Evolutionary conservation across 2,329 filamentous ascomycete species (phyloP), one percentile per base, ranked within the genome.

Genomic region (Neonectria sp.): DNA sequence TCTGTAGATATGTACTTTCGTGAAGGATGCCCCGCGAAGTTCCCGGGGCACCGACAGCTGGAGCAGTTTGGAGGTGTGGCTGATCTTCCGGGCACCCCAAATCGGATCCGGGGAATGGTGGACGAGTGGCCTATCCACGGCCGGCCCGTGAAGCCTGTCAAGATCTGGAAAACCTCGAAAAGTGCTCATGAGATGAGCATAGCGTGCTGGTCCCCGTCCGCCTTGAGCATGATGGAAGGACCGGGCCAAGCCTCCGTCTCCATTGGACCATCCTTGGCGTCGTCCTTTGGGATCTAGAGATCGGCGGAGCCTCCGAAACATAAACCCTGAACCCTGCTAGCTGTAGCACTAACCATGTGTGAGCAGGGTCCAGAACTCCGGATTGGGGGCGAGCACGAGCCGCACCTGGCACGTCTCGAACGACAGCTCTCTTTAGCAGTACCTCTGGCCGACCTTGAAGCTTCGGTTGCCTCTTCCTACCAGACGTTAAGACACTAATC

Each of bases 261-360:
- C 56, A 27, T 55, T 52, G 31, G 24, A 60, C 33, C 29, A n/a
- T 33, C 25, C 51, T 62, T 52, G 52, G 58, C 51, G 63, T 57
- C 48, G 55, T 58, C 35, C 55, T 43, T 45, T 43, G 59, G 55
- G 37, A 43, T 24, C 29, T 59, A 53, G 37, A 66, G 70, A 74
- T 73, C 69, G 67, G 70, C 60, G 65, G 63, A 27, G 51, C 52
- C 66, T 60, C 68, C 71, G 70, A 74, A 49, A 33, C 53, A 45
- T 7, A 60, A 73, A 65, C 71, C 73, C 68, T 75, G 71, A 69
- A 72, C 73, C 73, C 71, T 75, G 73, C 66, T 71, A 65, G 63
- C 27, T 51, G 56, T 51, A 65, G 31, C 63, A 61, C 51, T 65
- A 69, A 55, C 57, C 60, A 67, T 70, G 65, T 65, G 59, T 69